Conservation (phyloP, 1,284 basidiomycete genomes). For the Melanopsichium pennsylvanicum region DNA sequence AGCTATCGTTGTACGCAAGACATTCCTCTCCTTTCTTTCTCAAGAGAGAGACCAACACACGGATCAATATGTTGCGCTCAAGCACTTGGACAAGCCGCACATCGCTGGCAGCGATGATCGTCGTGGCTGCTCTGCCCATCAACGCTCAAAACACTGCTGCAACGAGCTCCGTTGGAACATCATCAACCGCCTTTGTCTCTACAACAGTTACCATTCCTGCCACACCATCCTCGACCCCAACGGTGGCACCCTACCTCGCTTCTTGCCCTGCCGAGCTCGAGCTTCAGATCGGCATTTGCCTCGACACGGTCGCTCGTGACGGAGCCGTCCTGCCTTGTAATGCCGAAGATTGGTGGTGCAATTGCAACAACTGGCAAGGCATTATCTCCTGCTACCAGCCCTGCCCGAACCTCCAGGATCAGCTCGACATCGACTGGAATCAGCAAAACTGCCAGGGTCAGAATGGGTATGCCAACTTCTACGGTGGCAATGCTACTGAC, state of each 20-base stretch:
- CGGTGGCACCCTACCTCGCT: slow-evolving; percentile 12
- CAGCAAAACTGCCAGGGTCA: slow-evolving; percentile 29
- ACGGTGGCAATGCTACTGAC: slow-evolving; percentile 16
- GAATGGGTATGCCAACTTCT: slow-evolving; percentile 15
- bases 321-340: slow-evolving; percentile 26
- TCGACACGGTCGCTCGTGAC: slow-evolving; percentile 24
- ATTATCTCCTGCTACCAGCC: slow-evolving; percentile 24
- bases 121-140: background rate
- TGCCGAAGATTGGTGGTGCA: slow-evolving; percentile 30
- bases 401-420: slow-evolving; percentile 17
- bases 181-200: slow-evolving; percentile 4
- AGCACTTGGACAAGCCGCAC: slow-evolving; percentile 4
- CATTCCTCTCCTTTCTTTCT: background rate
- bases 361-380: slow-evolving; percentile 30
- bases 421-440: slow-evolving; percentile 23
- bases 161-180: no score
- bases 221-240: slow-evolving; percentile 3
- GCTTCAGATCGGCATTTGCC: slow-evolving; percentile 18
- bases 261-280: slow-evolving; percentile 17
- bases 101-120: slow-evolving; percentile 1
- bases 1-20: no score
- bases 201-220: slow-evolving; percentile 4
- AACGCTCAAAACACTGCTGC: slow-evolving; percentile 13
- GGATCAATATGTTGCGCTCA: slow-evolving; percentile 5
- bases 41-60: background rate